Evolutionary conservation across 345 rosid genomes (phyloP), one percentile per base, ranked within the genome.

Genomic region (Nasturtium officinale): DNA sequence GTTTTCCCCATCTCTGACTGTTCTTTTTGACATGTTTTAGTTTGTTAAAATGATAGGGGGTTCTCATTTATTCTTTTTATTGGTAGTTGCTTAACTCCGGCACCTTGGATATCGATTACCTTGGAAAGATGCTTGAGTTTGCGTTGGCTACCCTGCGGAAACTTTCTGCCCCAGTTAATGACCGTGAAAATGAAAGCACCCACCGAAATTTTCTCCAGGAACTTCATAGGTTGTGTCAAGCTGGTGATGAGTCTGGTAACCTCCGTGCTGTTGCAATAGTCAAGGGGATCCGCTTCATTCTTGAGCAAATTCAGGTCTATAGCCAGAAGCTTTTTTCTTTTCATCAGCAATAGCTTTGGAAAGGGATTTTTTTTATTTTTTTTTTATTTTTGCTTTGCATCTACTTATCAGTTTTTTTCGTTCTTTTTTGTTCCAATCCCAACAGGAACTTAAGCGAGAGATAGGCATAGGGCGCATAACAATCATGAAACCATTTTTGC

Each of bases 231-330:
- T 74, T 82, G 45, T 84, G 87, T 77, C 78, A 84, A 82, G 79
- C 73, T 61, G 43, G 68, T 15, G 84, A 84, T 56, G 78, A 73
- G 37, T 80, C 88, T 8, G 81, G 82, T 61, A 18, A 67, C 72
- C 77, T 90, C 28, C 83, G 69, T 74, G 84, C 85, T 42, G 67
- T 83, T 50, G 91, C 90, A 54, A 83, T 91, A 83, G 81, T 89
- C 30, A 86, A 76, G 82, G 99, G 99, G 30, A 83, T 95, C 40
- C 89, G 91, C 15, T 91, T 91, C 81, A 82, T 87, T 52, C 82
- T 95, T 21, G 89, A 87, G 82, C 89, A 91, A 84, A 87, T 90
- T 81, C 96, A 85, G 96, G 99, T 95, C 47, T 70, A 65, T 52
- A 6, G 48, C 20, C 9, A 16, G 4, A 10, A 32, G 29, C 17